Conservation (phyloP, 306 rosid species). For the Gillenia trifoliata region DNA sequence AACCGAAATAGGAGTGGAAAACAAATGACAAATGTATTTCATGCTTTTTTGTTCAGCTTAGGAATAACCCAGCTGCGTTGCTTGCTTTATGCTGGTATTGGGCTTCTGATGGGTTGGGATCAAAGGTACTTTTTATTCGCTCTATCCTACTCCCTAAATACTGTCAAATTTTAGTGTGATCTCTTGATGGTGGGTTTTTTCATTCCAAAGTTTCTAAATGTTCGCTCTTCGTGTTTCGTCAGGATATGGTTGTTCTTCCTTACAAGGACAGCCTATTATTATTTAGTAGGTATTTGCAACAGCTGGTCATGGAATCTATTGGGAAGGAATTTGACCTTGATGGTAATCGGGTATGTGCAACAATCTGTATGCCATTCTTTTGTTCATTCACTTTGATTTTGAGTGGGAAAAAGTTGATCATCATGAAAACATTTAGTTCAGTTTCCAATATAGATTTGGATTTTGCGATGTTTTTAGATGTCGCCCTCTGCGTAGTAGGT, state of each 20-base stretch:
- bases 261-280: conserved; percentile 88
- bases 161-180: conserved; percentile 10
- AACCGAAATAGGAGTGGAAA: background rate
- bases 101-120: conserved; percentile 94
- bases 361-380: conserved; percentile 6
- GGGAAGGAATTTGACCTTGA: conserved; percentile 99
- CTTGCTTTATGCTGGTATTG: conserved; percentile 96
- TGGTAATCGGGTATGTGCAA: conserved; percentile 77
- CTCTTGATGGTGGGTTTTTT: conserved; percentile 9
- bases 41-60: conserved; percentile 38
- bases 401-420: background rate
- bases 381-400: background rate
- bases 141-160: conserved; percentile 4
- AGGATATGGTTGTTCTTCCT: conserved; percentile 99
- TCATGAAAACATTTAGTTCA: background rate
- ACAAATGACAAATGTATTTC: background rate
- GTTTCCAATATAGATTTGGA: background rate
- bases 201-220: background rate
- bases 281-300: conserved; percentile 95
- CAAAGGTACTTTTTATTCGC: conserved; percentile 59
- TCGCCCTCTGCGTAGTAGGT: background rate
- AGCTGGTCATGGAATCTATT: conserved; percentile 96
- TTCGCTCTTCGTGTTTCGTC: conserved; percentile 11
- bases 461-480: background rate
- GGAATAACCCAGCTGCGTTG: conserved; percentile 86